These are phyloP conservation scores for Pachysandra terminalis DNA, from an alignment of 164 flowering plant genomes.

Conservation along the genomic window DNA sequence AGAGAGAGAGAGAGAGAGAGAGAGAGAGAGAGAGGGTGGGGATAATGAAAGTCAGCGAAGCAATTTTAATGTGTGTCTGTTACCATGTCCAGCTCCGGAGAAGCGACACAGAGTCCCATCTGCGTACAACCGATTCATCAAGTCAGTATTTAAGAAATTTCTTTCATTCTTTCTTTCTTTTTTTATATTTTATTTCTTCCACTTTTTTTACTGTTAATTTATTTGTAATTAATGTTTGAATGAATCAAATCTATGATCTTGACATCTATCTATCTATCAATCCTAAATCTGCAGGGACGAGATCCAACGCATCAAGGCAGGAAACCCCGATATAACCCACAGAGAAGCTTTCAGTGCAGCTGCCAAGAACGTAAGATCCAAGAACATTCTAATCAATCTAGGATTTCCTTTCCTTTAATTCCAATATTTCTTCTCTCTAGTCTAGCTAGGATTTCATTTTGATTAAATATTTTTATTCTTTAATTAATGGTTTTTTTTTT, in stretches of 20 bases:
- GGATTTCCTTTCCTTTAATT: slow-evolving; percentile 11
- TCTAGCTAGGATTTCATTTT: slow-evolving; percentile 18
- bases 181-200: background rate
- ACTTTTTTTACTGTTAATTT: background rate
- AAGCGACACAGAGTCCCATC: slow-evolving; percentile 99
- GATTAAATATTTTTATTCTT: slow-evolving; percentile 17
- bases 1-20: slow-evolving; percentile 16
- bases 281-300: slow-evolving; percentile 70
- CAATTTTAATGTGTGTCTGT: slow-evolving; percentile 24
- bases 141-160: slow-evolving; percentile 49
- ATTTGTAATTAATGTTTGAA: background rate
- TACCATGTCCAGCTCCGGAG: slow-evolving; percentile 77
- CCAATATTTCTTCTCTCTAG: background rate
- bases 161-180: background rate
- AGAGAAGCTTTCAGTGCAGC: slow-evolving; percentile 99
- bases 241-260: slow-evolving; percentile 3
- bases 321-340: slow-evolving; percentile 93
- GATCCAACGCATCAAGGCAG: slow-evolving; percentile 99
- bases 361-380: slow-evolving; percentile 88
- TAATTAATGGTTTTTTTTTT: slow-evolving; percentile 8
- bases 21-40: no score
- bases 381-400: slow-evolving; percentile 19
- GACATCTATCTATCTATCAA: slow-evolving; percentile 1
- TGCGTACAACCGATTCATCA: slow-evolving; percentile 97
- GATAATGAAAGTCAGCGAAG: slow-evolving; percentile 23